Evolutionary conservation across 345 rosid genomes (phyloP), one percentile per base, ranked within the genome.

Genomic region (Diplotaxis tenuifolia): DNA sequence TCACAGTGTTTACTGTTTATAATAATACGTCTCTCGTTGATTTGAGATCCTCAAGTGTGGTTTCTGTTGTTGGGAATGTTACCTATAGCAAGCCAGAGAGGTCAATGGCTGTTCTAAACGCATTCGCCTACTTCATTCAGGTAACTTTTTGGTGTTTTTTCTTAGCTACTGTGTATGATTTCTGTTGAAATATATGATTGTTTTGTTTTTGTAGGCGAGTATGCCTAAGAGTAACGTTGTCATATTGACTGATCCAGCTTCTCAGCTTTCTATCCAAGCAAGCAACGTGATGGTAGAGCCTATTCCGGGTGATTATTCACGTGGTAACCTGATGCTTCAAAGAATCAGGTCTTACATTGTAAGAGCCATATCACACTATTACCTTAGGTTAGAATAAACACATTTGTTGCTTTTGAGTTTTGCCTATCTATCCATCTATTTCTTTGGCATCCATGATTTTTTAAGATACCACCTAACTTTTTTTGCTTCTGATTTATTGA

Each of bases 291-390:
- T 84, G 28, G 34, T 90, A 55, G 78, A 85, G 85, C 92, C 96
- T 34, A 71, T 92, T 77, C 75, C 62, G 52, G 97, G 99, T 73
- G 93, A 90, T 79, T 95, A 92, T 79, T 85, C 93, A 12, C 85
- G 92, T 42, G 87, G 85, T 70, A 89, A 84, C 84, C 81, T 95
- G 91, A 95, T 95, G 99, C 93, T 90, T 78, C 99, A 95, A 78
- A 87, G 96, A 83, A 90, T 92, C 92, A 92, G 82, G 82, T 92
- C 99, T 84, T 95, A 95, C 93, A 92, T 90, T 84, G 96, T 95
- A 90, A 92, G 97, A 82, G 93, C 88, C 75, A 62, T 78, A 78
- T 50, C 59, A 36, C 80, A 81, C 78, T 81, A 65, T 75, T 79
- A 66, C 34, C 77, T 42, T 88, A 84, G 92, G 92, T 88, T n/a